Evolutionary conservation across 2,329 filamentous ascomycete species (phyloP).

Genomic region (Stachybotrys chartarum): DNA sequence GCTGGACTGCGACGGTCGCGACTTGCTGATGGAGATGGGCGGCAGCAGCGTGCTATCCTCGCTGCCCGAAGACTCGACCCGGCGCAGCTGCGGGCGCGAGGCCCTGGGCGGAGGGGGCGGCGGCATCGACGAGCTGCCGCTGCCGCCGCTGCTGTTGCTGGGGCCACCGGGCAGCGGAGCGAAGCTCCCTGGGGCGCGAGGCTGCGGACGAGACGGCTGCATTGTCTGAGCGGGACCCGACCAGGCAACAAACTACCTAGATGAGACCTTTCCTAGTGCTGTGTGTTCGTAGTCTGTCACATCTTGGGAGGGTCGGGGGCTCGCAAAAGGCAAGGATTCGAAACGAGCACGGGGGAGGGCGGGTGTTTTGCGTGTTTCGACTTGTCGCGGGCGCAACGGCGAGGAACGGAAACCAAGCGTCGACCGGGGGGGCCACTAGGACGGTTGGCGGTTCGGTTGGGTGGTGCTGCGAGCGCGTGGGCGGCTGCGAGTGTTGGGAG

Average conservation of each 20-base stretch:
- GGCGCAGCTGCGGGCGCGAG: constrained; percentile 25
- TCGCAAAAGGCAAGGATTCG: not conserved
- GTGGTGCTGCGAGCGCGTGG: too few relatives aligned
- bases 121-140: not conserved
- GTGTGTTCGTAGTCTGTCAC: not conserved
- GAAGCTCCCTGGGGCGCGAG: constrained; percentile 49
- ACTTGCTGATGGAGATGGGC: constrained; percentile 38
- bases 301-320: not conserved
- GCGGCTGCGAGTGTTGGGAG: too few relatives aligned
- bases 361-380: too few relatives aligned
- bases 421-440: too few relatives aligned
- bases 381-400: too few relatives aligned
- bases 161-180: constrained; percentile 37
- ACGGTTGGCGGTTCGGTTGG: too few relatives aligned
- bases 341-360: not conserved
- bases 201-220: constrained; percentile 39
- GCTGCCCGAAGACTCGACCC: constrained; percentile 21
- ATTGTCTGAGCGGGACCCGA: constrained; percentile 23
- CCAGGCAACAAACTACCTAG: not conserved
- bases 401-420: too few relatives aligned
- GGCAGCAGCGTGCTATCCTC: constrained; percentile 17
- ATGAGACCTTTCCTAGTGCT: too few relatives aligned
- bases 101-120: constrained; percentile 15
- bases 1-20: constrained; percentile 27
- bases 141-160: constrained; percentile 15